phyloP scores from a whole-genome alignment of 345 rosid species.

The Abelmoschus esculentus region DNA sequence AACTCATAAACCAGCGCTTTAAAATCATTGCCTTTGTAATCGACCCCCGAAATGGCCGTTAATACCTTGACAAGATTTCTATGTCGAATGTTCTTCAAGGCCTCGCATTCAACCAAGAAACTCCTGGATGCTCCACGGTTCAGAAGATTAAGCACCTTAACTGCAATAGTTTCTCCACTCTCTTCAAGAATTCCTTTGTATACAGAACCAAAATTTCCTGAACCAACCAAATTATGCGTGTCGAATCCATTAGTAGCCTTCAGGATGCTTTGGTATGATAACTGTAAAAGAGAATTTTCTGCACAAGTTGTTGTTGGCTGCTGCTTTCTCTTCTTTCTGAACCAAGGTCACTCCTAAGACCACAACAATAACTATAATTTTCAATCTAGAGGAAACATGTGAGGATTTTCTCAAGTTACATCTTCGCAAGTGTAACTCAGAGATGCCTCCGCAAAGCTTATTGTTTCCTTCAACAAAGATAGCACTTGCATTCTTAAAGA shows the following conservation, averaged over 20 bases:
- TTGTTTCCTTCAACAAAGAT: constrained; percentile 20
- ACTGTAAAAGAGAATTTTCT: background rate
- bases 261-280: background rate
- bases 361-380: too few species aligned
- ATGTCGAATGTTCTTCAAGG: constrained; percentile 21
- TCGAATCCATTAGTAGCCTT: constrained; percentile 21
- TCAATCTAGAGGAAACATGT: too few species aligned
- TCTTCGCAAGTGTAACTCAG: background rate
- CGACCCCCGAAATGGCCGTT: constrained; percentile 12
- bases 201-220: constrained; percentile 19
- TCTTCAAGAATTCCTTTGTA: constrained; percentile 14
- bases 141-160: constrained; percentile 34
- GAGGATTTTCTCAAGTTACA: too few species aligned
- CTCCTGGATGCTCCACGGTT: background rate
- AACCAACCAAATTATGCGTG: constrained; percentile 15
- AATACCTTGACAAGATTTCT: constrained; percentile 38
- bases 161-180: constrained; percentile 6
- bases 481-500: constrained; percentile 26
- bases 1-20: constrained; percentile 13
- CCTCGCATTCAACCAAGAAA: background rate
- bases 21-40: constrained; percentile 9
- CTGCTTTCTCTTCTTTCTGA: background rate
- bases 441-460: constrained; percentile 32
- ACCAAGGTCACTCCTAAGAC: background rate
- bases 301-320: background rate